A percentile compares a stretch with the other conserved stretches of the same genome.
Evolutionary conservation across 441 rosid species (phyloP).

Genomic region (Biscutella auriculata): DNA sequence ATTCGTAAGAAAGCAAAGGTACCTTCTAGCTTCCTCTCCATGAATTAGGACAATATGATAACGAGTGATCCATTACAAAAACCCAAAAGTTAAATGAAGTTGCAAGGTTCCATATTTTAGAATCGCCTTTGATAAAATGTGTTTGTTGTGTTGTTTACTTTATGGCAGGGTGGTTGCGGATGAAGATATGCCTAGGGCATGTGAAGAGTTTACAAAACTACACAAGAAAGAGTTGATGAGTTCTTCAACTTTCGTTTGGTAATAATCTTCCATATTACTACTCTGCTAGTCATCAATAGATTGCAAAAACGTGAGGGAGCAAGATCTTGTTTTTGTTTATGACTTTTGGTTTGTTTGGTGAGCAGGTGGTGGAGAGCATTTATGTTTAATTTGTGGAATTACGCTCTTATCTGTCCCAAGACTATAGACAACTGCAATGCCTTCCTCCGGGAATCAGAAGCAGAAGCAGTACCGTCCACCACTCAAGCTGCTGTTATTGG

Average conservation of each 20-base stretch:
- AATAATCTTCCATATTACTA: background rate
- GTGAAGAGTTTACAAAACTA: conserved; percentile 59
- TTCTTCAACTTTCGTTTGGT: background rate
- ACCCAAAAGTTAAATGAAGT: background rate
- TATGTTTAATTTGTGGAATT: background rate
- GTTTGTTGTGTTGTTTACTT: no score
- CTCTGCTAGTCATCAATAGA: background rate
- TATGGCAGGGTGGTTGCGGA: conserved; percentile 67
- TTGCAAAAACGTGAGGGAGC: background rate
- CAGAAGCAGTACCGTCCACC: background rate
- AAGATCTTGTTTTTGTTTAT: background rate
- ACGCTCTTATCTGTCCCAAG: background rate
- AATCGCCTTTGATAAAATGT: background rate
- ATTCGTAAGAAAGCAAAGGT: conserved; percentile 72
- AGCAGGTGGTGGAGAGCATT: conserved; percentile 4
- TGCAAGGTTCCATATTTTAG: background rate
- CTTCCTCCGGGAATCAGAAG: background rate
- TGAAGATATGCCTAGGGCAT: conserved; percentile 80
- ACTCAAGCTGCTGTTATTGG: background rate
- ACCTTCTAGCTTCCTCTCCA: background rate
- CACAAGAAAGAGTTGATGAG: background rate
- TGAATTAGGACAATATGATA: background rate
- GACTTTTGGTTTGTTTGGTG: background rate
- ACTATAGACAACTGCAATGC: conserved; percentile 6
- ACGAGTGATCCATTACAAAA: background rate